Percentiles rank a stretch among this genome's conserved stretches.
Evolutionary conservation across 345 rosid genomes (phyloP).

Genomic region (Gossypioides kirkii): DNA sequence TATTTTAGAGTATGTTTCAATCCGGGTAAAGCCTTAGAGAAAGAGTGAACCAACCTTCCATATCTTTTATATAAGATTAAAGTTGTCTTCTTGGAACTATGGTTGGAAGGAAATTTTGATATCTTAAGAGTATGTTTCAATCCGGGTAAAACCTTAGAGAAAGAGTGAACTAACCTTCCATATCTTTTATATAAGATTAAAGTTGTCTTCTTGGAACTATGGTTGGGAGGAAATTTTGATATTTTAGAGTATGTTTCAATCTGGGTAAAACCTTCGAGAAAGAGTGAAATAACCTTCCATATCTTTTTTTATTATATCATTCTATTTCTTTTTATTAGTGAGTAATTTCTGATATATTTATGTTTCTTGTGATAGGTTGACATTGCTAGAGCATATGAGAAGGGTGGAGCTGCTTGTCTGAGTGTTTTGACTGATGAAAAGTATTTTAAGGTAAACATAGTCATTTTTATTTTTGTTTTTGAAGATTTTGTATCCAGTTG

Average conservation of each 20-base stretch:
- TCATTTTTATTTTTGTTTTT: background rate
- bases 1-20: background rate
- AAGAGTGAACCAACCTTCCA: background rate
- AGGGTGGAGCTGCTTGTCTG: slow-evolving; percentile 94
- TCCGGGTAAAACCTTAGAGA: background rate
- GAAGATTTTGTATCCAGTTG: background rate
- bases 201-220: background rate
- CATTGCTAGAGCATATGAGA: slow-evolving; percentile 78
- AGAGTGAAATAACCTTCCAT: background rate
- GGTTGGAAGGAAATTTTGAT: background rate
- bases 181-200: too few relatives aligned
- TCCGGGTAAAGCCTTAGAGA: background rate
- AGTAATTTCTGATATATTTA: background rate
- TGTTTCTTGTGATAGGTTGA: slow-evolving; percentile 49
- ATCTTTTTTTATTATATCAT: background rate
- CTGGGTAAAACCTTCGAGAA: background rate
- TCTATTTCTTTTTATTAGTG: background rate
- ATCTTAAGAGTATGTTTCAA: background rate
- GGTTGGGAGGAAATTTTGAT: background rate
- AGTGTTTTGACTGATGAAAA: slow-evolving; percentile 90
- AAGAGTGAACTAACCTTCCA: background rate
- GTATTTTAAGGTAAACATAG: slow-evolving; percentile 56
- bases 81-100: background rate
- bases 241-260: background rate
- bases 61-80: background rate